Conservation (phyloP, 495 filamentous ascomycete species). For the Entonaema liquescens region DNA sequence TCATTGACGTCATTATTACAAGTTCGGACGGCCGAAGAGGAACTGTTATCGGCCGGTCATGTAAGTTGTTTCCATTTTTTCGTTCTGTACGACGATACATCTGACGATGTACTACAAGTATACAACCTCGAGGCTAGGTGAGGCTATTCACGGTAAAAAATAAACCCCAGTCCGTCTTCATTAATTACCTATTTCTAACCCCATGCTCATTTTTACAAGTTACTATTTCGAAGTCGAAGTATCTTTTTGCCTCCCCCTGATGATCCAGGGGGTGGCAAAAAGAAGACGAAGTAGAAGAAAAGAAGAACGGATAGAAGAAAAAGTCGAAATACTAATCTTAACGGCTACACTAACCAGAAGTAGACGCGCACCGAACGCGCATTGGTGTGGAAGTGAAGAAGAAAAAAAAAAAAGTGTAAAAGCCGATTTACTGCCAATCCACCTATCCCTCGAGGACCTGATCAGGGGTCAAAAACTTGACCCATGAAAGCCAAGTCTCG, state of each 20-base stretch:
- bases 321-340: conserved; percentile 19
- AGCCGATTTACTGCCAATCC: conserved; percentile 15
- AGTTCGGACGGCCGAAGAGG: not conserved
- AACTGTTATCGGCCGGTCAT: conserved; percentile 1
- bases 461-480: too few species aligned
- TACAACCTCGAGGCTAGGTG: conserved; percentile 2
- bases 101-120: not conserved
- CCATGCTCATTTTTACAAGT: not conserved
- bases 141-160: conserved; percentile 34
- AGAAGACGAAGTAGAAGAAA: conserved; percentile 1
- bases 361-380: not conserved
- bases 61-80: not conserved
- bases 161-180: not conserved
- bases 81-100: not conserved
- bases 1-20: conserved; percentile 30
- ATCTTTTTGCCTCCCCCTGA: conserved; percentile 46
- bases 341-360: conserved; percentile 11
- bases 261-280: conserved; percentile 49
- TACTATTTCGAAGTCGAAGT: too few species aligned
- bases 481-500: too few species aligned
- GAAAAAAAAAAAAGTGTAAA: conserved; percentile 3
- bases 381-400: not conserved
- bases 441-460: too few species aligned
- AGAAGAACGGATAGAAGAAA: not conserved
- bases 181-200: not conserved